Evolutionary conservation across 2,329 filamentous ascomycete species (phyloP), one percentile per base, ranked within the genome.

Genomic region (Colletotrichum karsti): DNA sequence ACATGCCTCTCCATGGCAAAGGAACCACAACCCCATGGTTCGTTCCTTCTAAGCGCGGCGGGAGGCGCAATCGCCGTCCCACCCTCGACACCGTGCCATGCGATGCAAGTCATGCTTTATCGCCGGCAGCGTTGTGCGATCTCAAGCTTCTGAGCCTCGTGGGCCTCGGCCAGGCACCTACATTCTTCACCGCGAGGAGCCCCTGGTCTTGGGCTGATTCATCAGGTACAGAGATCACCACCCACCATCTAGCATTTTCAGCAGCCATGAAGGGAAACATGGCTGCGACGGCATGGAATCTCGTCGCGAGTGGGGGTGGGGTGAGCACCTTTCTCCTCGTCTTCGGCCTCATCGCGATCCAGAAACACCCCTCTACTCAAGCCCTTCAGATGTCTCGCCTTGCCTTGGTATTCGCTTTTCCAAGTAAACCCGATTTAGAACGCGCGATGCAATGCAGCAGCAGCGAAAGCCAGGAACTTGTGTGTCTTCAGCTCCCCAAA

Each of bases 31-130:
- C 44, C 57, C 57, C 33, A 15, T 33, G 44, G 33, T 51, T 60
- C 30, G 44, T 60, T 60, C 7, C 44, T 60, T 13, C 39, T 28
- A 15, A 46, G n/a, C 35, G 53, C 35, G 39, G 10, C 22, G n/a
- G 33, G 48, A 7, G 33, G 24, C 37, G 48, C 28, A 51, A 8
- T 15, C 22, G 55, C 13, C 20, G 15, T 28, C 35, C 12, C 33
- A 13, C 35, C 44, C 57, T 20, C 41, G n/a, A n/a, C n/a, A n/a
- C 28, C 41, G 20, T 22, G 18, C 44, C 24, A 50, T 50, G 1
- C 55, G 57, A 51, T 51, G 44, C 57, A 39, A 60, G 44, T 60
- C 20, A 60, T 39, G 44, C 20, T 20, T 57, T 46, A 28, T 41
- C 22, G 33, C 44, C 57, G 33, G 44, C 22, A 0, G 12, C 10